Evolutionary conservation across 1,284 basidiomycete species (phyloP), one percentile per base, ranked within the genome.

Genomic region (Melampsora larici-populina): DNA sequence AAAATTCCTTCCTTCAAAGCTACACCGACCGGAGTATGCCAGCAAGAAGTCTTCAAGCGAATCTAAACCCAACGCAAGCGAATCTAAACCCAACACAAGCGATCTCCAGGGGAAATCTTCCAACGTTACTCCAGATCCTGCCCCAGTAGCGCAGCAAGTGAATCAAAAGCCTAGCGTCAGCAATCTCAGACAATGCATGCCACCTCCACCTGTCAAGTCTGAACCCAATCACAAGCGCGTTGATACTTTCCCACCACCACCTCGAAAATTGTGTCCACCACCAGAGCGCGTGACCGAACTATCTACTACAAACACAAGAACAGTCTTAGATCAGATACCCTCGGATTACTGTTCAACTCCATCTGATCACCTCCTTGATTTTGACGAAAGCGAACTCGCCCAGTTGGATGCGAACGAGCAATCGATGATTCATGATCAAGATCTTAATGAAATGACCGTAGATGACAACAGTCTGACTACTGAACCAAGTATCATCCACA

Each of bases 301-400:
- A 15, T 26, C 31, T 24, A 33, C 24, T n/a, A 18, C 64, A 13
- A n/a, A n/a, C 21, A 26, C 36, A 24, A 58, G 62, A 43, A 31
- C 70, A 26, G 36, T 21, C 15, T n/a, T 46, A 46, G 15, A 68
- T 43, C 31, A 68, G 6, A n/a, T 21, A 21, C 2, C 31, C 49
- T 49, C n/a, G 24, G 31, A 48, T 5, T 55, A 36, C 18, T 40
- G 66, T 17, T 31, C 55, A 36, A 69, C 66, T 24, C 66, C 67
- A 17, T 76, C 73, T 33, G 73, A 76, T 40, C 58, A 76, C 17
- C 67, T 67, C 18, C 67, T 76, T 58, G 73, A 76, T n/a, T 58
- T 76, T 18, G 58, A 76, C 55, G 73, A 76, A 43, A 36, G 24
- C 15, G 73, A 76, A 13, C 33, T 76, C 9, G 73, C 73, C 21